A percentile compares a stretch with the other conserved stretches of the same genome.
phyloP scores from a whole-genome alignment of 495 filamentous ascomycete genomes.

The Polyplosphaeria fusca region DNA sequence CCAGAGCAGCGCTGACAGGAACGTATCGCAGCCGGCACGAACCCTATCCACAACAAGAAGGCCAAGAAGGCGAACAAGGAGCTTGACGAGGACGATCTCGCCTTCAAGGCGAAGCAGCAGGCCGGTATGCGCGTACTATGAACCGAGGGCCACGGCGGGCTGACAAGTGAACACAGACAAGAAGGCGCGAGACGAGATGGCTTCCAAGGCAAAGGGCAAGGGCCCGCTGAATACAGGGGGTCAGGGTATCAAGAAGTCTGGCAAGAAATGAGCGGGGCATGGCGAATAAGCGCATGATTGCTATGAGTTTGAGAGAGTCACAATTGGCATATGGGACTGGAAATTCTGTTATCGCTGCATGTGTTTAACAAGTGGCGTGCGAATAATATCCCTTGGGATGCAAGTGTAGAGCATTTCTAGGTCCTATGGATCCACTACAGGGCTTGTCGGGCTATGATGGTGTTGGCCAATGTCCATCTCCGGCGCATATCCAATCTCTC shows the following conservation, averaged over 20 bases:
- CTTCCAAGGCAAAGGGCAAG: constrained; percentile 40
- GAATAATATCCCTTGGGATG: no score
- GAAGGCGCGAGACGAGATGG: constrained; percentile 44
- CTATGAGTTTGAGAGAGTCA: no score
- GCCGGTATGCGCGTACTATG: constrained; percentile 32
- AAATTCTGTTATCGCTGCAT: no score
- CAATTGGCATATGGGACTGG: no score
- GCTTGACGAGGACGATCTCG: constrained; percentile 42
- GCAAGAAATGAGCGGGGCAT: constrained; percentile 34
- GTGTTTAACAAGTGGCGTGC: no score
- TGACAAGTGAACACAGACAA: constrained; percentile 35
- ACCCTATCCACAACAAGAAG: constrained; percentile 46
- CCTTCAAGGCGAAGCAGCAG: constrained; percentile 41
- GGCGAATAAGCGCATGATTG: no score
- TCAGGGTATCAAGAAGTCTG: constrained; percentile 42
- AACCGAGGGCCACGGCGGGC: not conserved
- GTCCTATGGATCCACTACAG: no score
- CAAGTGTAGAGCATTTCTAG: no score
- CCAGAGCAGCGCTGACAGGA: constrained; percentile 27
- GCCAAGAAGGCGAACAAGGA: constrained; percentile 38
- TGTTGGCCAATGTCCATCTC: no score
- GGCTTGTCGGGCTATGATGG: no score
- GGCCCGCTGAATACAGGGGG: constrained; percentile 38
- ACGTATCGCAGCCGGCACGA: constrained; percentile 38
- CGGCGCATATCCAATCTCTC: no score